Conservation (phyloP, 768 basidiomycete species). For the Xanthoconium purpureum region DNA sequence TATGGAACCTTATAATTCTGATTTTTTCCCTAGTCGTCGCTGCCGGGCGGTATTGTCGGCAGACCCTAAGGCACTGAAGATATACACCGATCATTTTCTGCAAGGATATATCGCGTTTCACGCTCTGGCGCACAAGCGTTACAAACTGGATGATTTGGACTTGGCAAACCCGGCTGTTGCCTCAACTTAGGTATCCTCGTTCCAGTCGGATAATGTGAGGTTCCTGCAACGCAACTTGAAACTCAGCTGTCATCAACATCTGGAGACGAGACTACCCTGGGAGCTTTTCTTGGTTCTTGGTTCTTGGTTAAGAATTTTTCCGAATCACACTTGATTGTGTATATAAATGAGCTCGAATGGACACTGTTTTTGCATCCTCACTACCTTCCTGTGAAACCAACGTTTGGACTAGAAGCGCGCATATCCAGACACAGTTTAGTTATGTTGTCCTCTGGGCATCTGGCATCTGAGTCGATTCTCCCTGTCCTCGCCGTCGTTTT, state of each 20-base stretch:
- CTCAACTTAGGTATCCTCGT: not conserved
- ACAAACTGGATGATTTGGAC: slow-evolving; percentile 1
- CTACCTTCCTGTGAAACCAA: no score
- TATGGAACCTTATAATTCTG: not conserved
- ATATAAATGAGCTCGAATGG: no score
- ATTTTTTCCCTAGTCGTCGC: not conserved
- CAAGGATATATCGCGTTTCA: slow-evolving; percentile 4
- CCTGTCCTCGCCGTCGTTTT: not conserved
- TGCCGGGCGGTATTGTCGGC: not conserved
- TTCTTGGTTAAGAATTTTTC: no score
- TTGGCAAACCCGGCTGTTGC: not conserved
- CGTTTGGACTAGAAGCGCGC: no score
- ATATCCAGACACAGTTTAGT: no score
- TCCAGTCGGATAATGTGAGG: no score
- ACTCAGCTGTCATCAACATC: no score
- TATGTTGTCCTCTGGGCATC: not conserved
- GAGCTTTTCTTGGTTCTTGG: no score
- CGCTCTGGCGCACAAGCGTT: slow-evolving; percentile 4
- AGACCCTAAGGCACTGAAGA: not conserved
- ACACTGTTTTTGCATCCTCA: no score
- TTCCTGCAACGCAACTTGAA: no score
- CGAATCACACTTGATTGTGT: no score
- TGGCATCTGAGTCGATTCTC: not conserved
- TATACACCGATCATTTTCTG: slow-evolving; percentile 1
- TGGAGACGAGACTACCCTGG: no score